phyloP scores from a whole-genome alignment of 2,329 filamentous ascomycete genomes.

The Hypoxylon sp. region DNA sequence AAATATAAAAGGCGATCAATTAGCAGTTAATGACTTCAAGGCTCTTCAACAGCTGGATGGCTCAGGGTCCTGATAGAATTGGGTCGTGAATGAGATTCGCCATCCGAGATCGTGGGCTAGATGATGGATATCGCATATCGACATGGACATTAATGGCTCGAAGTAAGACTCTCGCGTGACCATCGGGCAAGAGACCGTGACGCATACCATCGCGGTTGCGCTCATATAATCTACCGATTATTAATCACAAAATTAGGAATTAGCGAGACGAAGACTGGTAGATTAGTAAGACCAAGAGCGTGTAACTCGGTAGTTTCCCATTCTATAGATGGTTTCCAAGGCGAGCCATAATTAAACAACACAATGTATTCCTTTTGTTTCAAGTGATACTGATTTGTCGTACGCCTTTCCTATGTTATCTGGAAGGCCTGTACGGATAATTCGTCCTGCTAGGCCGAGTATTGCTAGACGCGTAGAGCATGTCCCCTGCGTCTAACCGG shows the following conservation, averaged over 20 bases:
- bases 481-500: conserved; percentile 3
- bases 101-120: not conserved
- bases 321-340: not conserved
- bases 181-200: not conserved
- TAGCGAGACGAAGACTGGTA: not conserved
- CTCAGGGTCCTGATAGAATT: not conserved
- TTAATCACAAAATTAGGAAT: not conserved
- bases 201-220: not conserved
- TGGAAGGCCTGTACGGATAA: not conserved
- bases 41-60: not conserved
- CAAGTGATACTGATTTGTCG: not conserved
- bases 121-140: not conserved
- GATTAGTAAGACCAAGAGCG: conserved; percentile 9
- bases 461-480: not conserved
- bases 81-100: not conserved
- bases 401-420: not conserved
- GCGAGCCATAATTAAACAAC: not conserved
- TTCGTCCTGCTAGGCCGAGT: not conserved
- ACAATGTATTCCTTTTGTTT: not conserved
- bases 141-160: not conserved
- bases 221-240: not conserved
- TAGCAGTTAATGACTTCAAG: not conserved
- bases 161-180: not conserved
- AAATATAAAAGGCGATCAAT: not conserved
- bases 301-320: no score